Evolutionary conservation across 2,329 filamentous ascomycete genomes (phyloP), one percentile per base, ranked within the genome.

Genomic region (Nigrospora oryzae): DNA sequence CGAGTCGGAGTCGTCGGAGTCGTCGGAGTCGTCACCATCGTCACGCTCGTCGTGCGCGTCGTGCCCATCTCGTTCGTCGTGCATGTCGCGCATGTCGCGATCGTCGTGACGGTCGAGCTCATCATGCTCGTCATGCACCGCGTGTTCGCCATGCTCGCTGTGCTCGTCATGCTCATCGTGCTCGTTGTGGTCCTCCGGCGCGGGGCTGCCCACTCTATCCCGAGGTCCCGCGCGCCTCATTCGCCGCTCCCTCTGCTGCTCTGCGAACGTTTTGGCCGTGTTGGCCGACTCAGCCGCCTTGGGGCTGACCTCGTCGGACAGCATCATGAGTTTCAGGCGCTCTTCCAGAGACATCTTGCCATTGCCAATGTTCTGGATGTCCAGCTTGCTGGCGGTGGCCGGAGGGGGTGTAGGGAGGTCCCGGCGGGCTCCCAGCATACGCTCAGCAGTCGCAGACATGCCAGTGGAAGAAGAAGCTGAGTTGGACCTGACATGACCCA

Each of bases 301-400:
- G 19, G 59, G 59, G 42, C 57, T 60, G 13, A 51, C 57, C 46
- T 84, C 81, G 44, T 85, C 79, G 15, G 87, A 86, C 38, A 90
- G 76, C 82, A 91, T 89, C 87, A 96, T 93, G 40, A 95, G 74
- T 57, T 84, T 83, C 42, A 96, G 71, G 38, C 89, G 78, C 60
- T 96, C 89, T 59, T 95, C 89, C 3, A 95, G 71, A 0, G 89
- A 80, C 81, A 95, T 89, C 49, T 81, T 86, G 46, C 76, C 75
- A 50, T 83, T 83, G 43, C 81, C 81, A 59, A 93, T 84, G 54
- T 78, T 85, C 46, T 87, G 79, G 31, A 90, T 81, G 48, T 96
- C 90, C 4, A 82, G 74, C 63, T 90, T 94, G 57, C 78, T 84
- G 34, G 79, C 69, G 0, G 79, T 72, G 4, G 84, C 81, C 5